These are phyloP conservation scores for Zoysia pacifica DNA, from an alignment of 176 grass and related monocot species.

Conservation along the genomic window DNA sequence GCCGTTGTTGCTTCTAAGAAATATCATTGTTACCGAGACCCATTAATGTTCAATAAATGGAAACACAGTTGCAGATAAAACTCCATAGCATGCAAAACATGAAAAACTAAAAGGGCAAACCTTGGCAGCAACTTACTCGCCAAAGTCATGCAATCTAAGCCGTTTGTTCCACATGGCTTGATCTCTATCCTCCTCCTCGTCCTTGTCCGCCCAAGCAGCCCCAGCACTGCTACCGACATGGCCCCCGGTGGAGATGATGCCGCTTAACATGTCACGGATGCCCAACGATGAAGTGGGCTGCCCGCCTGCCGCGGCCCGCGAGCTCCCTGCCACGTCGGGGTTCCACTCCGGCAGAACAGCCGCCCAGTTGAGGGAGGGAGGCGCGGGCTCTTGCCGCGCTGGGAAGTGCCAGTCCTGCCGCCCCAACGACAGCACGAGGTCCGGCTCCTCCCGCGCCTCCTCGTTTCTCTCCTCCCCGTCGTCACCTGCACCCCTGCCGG, in stretches of 20 bases:
- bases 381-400: background rate
- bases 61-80: slow-evolving; percentile 14
- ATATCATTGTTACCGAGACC: background rate
- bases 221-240: background rate
- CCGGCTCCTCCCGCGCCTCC: slow-evolving; percentile 42
- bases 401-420: slow-evolving; percentile 43
- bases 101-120: background rate
- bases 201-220: slow-evolving; percentile 3
- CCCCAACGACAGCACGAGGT: slow-evolving; percentile 54
- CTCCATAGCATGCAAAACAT: slow-evolving; percentile 25
- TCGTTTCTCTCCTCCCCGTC: slow-evolving; percentile 44
- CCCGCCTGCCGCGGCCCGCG: slow-evolving; percentile 6
- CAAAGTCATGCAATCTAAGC: slow-evolving; percentile 60
- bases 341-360: slow-evolving; percentile 33
- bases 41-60: slow-evolving; percentile 16
- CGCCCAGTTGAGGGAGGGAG: slow-evolving; percentile 13
- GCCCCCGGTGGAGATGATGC: background rate
- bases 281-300: background rate
- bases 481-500: slow-evolving; percentile 22
- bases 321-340: slow-evolving; percentile 38
- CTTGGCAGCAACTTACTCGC: slow-evolving; percentile 59
- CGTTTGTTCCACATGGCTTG: slow-evolving; percentile 61
- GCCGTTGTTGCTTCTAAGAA: background rate
- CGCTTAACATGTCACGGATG: slow-evolving; percentile 18
- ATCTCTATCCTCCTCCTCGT: slow-evolving; percentile 47